Evolutionary conservation across 148 eudicot genomes (phyloP).

Genomic region (Heliamphora exappendiculata): DNA sequence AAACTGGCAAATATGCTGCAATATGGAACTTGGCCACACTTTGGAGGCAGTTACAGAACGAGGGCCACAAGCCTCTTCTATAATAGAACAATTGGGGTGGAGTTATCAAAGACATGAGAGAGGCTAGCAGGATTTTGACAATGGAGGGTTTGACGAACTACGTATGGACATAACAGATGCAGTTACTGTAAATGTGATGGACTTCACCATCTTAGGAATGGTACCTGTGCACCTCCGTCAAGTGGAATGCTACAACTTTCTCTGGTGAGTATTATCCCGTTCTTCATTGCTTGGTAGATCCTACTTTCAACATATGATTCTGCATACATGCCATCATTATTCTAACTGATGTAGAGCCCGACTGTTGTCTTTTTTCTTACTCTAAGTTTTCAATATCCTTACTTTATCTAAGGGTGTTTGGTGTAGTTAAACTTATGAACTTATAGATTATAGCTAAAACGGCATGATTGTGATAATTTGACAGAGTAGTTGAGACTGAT

Average conservation of each 20-base stretch:
- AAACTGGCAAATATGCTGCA: conserved; percentile 78
- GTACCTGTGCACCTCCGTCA: conserved; percentile 96
- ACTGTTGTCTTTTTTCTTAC: too few relatives aligned
- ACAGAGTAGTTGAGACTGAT: too few relatives aligned
- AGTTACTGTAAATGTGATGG: conserved; percentile 53
- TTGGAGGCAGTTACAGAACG: conserved; percentile 62
- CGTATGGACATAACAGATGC: conserved; percentile 44
- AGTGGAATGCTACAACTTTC: conserved; percentile 81
- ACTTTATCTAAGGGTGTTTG: too few relatives aligned
- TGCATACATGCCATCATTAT: too few relatives aligned
- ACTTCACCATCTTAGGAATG: conserved; percentile 70
- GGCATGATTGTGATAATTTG: too few relatives aligned
- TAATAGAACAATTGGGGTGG: conserved; percentile 61
- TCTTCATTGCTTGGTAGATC: not conserved
- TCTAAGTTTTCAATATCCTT: too few relatives aligned
- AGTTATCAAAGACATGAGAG: conserved; percentile 60
- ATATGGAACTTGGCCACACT: conserved; percentile 53
- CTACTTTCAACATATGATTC: not conserved
- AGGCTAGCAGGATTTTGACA: conserved; percentile 75
- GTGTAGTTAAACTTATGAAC: too few relatives aligned
- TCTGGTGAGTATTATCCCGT: conserved; percentile 54
- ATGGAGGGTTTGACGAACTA: conserved; percentile 80
- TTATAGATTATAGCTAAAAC: too few relatives aligned
- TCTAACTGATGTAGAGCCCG: too few relatives aligned
- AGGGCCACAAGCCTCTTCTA: conserved; percentile 66